A percentile compares a stretch with the other conserved stretches of the same genome.
Evolutionary conservation across 2,329 filamentous ascomycete species (phyloP).

Genomic region (Xylaria sp.): DNA sequence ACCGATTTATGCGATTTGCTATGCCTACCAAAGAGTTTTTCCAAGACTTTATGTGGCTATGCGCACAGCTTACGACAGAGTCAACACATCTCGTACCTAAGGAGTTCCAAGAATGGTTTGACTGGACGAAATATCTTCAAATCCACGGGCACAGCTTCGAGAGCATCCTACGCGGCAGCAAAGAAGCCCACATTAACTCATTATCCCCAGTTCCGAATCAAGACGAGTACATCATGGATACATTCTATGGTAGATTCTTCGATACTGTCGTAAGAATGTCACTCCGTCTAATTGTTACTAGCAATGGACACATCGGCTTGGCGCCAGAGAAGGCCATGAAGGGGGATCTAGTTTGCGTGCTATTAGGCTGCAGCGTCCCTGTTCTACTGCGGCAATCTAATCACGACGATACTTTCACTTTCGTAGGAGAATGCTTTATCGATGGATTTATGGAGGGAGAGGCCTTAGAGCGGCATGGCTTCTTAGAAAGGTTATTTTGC

Average conservation of each 20-base stretch:
- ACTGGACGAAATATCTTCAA: not conserved
- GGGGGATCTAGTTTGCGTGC: slow-evolving; percentile 12
- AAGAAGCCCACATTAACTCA: not conserved
- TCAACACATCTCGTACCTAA: not conserved
- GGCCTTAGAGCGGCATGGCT: not conserved
- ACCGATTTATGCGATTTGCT: slow-evolving; percentile 3
- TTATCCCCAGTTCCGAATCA: not conserved
- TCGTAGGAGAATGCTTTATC: slow-evolving; percentile 5
- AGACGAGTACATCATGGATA: slow-evolving; percentile 4
- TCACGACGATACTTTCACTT: not conserved
- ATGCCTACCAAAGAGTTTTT: slow-evolving; percentile 13
- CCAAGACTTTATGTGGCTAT: slow-evolving; percentile 4
- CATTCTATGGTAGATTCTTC: slow-evolving; percentile 8
- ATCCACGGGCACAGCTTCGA: slow-evolving; percentile 7
- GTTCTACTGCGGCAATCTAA: slow-evolving; percentile 5
- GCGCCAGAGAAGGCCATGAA: slow-evolving; percentile 2
- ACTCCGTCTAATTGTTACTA: not conserved
- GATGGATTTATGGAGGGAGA: slow-evolving; percentile 12
- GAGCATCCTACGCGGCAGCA: slow-evolving; percentile 4
- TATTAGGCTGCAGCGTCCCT: slow-evolving; percentile 2
- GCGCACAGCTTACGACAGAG: slow-evolving; percentile 3
- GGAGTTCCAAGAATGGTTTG: slow-evolving; percentile 6
- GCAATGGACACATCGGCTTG: slow-evolving; percentile 6
- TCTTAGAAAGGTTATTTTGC: not conserved
- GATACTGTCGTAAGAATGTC: slow-evolving; percentile 7